Conservation (phyloP, 2,329 filamentous ascomycete genomes). For the Aspergillus calidoustus region DNA sequence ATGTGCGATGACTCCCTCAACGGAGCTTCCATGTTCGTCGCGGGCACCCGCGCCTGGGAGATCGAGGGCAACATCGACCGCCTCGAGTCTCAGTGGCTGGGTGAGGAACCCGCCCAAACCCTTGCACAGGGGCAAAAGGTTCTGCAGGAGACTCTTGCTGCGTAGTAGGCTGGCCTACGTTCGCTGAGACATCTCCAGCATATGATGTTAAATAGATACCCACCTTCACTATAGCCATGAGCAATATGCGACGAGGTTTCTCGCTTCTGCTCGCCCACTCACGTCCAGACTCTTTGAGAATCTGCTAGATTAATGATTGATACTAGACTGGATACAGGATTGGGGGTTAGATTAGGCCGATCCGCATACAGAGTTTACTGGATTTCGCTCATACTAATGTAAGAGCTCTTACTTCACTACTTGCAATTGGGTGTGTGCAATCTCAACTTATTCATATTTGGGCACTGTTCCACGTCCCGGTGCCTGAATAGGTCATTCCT, state of each 20-base stretch:
- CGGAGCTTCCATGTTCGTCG: constrained; percentile 50
- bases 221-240: neutral
- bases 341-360: neutral
- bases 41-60: constrained; percentile 50
- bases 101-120: constrained; percentile 41
- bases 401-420: neutral
- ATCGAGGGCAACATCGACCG: constrained; percentile 49
- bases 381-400: neutral
- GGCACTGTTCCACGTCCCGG: neutral
- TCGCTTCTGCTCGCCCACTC: neutral
- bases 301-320: neutral
- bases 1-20: constrained; percentile 41
- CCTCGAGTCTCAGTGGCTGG: constrained; percentile 50
- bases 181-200: neutral
- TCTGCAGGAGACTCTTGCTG: constrained; percentile 27
- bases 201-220: constrained; percentile 9
- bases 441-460: neutral
- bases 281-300: neutral
- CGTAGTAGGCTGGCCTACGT: constrained; percentile 3
- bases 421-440: neutral
- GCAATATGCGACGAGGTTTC: neutral
- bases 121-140: constrained; percentile 43
- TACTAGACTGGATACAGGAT: neutral
- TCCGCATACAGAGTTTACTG: neutral
- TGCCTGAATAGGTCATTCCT: too few relatives aligned